phyloP scores from a whole-genome alignment of 2,329 filamentous ascomycete species.

The Monilinia vaccinii-corymbosi region DNA sequence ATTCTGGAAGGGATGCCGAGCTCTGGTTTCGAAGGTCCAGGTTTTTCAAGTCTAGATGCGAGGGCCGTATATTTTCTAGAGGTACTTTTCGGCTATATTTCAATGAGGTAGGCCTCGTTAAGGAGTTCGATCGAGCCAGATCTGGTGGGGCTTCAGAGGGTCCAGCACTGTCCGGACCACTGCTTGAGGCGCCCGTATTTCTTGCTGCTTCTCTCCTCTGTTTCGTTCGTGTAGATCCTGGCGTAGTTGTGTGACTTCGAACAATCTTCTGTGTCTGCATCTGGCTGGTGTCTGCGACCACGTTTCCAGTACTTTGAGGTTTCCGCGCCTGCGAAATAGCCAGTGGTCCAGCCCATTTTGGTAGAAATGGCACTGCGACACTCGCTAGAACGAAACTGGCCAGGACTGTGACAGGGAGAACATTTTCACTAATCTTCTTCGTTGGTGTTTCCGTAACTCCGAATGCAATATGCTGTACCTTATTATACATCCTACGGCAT shows the following conservation, averaged over 20 bases:
- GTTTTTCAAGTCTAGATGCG: constrained; percentile 24
- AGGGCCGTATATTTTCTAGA: constrained; percentile 22
- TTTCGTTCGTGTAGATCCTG: constrained; percentile 36
- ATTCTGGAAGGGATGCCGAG: constrained; percentile 57
- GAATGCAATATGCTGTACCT: constrained; percentile 81
- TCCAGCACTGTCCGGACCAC: constrained; percentile 22
- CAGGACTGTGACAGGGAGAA: constrained; percentile 69
- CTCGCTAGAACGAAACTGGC: constrained; percentile 73
- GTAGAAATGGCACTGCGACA: constrained; percentile 64
- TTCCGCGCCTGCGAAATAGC: constrained; percentile 76
- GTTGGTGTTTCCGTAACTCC: constrained; percentile 60
- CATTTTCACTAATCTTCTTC: constrained; percentile 73
- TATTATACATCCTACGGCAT: constrained; percentile 77
- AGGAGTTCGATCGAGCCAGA: constrained; percentile 19
- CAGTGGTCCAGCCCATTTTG: constrained; percentile 70
- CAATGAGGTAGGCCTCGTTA: constrained; percentile 21
- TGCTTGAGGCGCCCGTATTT: constrained; percentile 30
- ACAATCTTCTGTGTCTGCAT: constrained; percentile 46
- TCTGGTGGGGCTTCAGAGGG: constrained; percentile 15
- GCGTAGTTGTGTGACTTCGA: constrained; percentile 61
- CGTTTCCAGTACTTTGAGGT: constrained; percentile 54
- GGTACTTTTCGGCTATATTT: constrained; percentile 19
- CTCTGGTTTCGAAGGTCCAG: constrained; percentile 52
- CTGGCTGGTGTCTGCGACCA: constrained; percentile 46
- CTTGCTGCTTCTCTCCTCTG: constrained; percentile 36